Evolutionary conservation across 108 stramenopile genomes (phyloP).

Genomic region (Seminavis robusta): DNA sequence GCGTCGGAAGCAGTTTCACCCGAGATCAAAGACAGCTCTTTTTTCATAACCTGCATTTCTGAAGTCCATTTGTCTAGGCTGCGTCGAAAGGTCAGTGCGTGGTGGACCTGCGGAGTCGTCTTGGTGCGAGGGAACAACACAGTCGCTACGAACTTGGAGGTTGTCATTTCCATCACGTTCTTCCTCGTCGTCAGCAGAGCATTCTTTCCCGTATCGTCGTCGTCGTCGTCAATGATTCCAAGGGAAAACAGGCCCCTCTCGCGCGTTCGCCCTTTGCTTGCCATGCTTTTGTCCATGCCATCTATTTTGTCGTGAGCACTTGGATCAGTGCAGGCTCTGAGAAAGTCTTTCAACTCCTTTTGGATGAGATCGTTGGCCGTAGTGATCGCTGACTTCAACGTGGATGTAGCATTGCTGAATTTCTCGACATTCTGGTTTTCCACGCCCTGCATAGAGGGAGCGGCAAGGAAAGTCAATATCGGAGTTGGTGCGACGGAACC

Average conservation of each 20-base stretch:
- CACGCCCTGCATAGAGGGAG: slow-evolving; percentile 2
- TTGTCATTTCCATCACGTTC: slow-evolving; percentile 41
- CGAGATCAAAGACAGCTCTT: slow-evolving; percentile 59
- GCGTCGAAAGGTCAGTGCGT: slow-evolving; percentile 75
- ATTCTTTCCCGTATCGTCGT: slow-evolving; percentile 1
- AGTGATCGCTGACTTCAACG: slow-evolving; percentile 52
- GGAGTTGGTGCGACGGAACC: slow-evolving; percentile 32
- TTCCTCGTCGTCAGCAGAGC: slow-evolving; percentile 7
- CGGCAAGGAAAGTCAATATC: slow-evolving; percentile 5
- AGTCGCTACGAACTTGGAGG: slow-evolving; percentile 58
- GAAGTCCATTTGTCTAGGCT: slow-evolving; percentile 66
- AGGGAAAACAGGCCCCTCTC: slow-evolving; percentile 69
- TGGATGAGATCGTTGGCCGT: slow-evolving; percentile 66
- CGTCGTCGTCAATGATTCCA: slow-evolving; percentile 44
- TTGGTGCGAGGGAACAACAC: slow-evolving; percentile 75
- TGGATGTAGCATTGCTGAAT: slow-evolving; percentile 39
- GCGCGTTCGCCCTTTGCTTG: slow-evolving; percentile 4
- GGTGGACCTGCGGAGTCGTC: slow-evolving; percentile 59
- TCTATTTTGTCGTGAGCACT: slow-evolving; percentile 5
- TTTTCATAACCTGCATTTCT: slow-evolving; percentile 47
- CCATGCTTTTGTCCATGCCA: neutral
- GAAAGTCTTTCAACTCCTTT: slow-evolving; percentile 68
- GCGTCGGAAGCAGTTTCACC: slow-evolving; percentile 58
- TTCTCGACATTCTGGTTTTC: slow-evolving; percentile 5
- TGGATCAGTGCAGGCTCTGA: slow-evolving; percentile 55